Evolutionary conservation across 768 basidiomycete species (phyloP).

Genomic region (Lentinula aciculospora): DNA sequence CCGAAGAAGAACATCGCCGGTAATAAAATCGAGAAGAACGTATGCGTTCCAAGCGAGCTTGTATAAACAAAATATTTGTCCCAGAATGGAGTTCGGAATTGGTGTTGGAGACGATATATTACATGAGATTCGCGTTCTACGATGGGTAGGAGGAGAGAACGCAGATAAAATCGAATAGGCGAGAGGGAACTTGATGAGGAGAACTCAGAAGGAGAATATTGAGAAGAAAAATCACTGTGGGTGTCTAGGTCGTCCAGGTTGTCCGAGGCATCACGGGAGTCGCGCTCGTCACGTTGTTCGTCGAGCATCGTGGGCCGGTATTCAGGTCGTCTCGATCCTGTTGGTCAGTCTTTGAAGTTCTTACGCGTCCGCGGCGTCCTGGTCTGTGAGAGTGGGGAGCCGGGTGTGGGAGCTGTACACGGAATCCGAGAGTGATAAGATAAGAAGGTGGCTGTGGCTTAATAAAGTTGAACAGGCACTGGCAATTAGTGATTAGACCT

Average conservation of each 20-base stretch:
- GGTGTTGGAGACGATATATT: constrained; percentile 26
- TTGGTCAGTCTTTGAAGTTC: background rate
- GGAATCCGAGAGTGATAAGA: too few species aligned
- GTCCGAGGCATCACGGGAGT: background rate
- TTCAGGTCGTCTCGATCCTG: background rate
- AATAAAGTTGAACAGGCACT: too few species aligned
- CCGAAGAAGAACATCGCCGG: constrained; percentile 92
- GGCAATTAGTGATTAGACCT: too few species aligned
- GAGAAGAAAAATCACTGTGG: background rate
- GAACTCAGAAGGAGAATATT: background rate
- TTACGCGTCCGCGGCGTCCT: background rate
- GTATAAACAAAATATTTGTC: constrained; percentile 84
- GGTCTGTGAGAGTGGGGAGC: too few species aligned
- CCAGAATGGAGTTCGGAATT: constrained; percentile 57
- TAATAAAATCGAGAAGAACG: constrained; percentile 89
- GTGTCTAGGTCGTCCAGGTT: background rate
- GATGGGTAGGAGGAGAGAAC: background rate
- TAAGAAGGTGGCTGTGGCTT: too few species aligned
- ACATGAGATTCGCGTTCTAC: constrained; percentile 1
- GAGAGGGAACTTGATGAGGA: background rate
- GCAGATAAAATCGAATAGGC: constrained; percentile 2
- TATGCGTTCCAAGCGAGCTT: constrained; percentile 77
- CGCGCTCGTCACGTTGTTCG: background rate
- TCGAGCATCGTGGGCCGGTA: background rate
- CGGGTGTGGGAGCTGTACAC: too few species aligned